Base-by-base conservation (phyloP, 2,329 filamentous ascomycete species). In the Emmonsiellopsis sp. region DNA sequence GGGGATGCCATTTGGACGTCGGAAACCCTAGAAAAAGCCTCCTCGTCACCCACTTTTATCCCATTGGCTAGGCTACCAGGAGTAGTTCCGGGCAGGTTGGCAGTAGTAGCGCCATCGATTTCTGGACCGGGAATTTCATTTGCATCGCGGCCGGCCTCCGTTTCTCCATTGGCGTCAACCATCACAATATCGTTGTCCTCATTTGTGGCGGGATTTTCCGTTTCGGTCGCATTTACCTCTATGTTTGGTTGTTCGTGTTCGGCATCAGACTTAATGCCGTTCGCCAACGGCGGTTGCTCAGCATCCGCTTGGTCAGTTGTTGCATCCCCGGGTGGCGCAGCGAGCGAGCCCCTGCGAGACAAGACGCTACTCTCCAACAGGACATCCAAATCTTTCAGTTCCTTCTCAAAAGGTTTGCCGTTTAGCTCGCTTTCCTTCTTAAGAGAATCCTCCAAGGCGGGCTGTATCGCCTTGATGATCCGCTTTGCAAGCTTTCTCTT, bases 401-500 rank as follows among this genome's bases (percentile, higher is more conserved):
- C 78, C 47, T 78, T 78, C 51, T 90, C 86, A 45, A 83, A 81
- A 0, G 86, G 77, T 61, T 84, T 85, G 51, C 84, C 80, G 49
- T 79, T 84, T 42, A 95, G 77, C 56, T 93, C 87, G n/a, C 87
- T 84, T 68, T 97, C 92, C 52, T 88, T 87, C 51, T 79, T 80
- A 46, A 90, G 72, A 0, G 89, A 89, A 52, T 81, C 78, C 66
- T 95, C 87, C 2, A 95, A 75, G 44, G 83, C 78, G 11, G 87
- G 83, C 66, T 94, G 88, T 34, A 95, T 79, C 1, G 84, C 82
- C 67, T 89, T 94, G 59, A 95, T 79, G 56, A 96, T 95, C 31
- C 90, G 83, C 70, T 94, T 95, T 27, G 87, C 89, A n/a, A 95
- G 74, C 61, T 86, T 87, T 62, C 88, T 87, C 56, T 87, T 83